Conservation (phyloP, 257 asterid species). For the Gardenia jasminoides region DNA sequence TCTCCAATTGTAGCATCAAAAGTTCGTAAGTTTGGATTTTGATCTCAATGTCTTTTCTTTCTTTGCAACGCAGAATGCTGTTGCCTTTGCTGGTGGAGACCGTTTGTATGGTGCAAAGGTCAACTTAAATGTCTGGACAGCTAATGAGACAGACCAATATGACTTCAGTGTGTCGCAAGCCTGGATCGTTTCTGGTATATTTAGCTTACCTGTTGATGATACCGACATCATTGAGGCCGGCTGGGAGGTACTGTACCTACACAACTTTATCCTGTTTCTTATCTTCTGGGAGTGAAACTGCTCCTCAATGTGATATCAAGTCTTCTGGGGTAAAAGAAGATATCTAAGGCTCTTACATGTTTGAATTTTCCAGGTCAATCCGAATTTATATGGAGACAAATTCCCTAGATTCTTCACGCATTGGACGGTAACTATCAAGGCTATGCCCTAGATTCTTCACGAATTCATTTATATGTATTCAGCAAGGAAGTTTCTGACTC, state of each 20-base stretch:
- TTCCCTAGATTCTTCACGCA: conserved; percentile 89
- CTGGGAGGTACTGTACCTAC: conserved; percentile 62
- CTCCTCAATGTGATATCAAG: not conserved
- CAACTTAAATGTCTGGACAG: conserved; percentile 91
- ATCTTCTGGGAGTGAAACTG: not conserved
- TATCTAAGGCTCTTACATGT: not conserved
- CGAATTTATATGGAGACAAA: conserved; percentile 77
- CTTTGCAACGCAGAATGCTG: conserved; percentile 63
- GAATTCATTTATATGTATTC: not conserved
- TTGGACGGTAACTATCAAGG: conserved; percentile 69
- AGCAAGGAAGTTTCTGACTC: not conserved
- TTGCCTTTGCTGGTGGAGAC: conserved; percentile 82
- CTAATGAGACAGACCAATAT: conserved; percentile 69
- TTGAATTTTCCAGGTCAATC: conserved; percentile 58
- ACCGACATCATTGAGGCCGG: conserved; percentile 98
- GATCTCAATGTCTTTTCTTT: not conserved
- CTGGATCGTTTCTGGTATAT: conserved; percentile 87
- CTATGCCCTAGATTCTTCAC: not conserved
- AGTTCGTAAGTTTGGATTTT: not conserved
- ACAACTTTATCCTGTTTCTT: not conserved
- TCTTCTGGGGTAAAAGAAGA: not conserved
- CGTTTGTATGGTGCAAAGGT: conserved; percentile 88
- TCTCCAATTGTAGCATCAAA: no score
- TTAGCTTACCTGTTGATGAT: conserved; percentile 53
- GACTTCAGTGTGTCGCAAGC: conserved; percentile 90